Base-by-base conservation (phyloP, 2,329 filamentous ascomycete species). In the Beauveria australis region DNA sequence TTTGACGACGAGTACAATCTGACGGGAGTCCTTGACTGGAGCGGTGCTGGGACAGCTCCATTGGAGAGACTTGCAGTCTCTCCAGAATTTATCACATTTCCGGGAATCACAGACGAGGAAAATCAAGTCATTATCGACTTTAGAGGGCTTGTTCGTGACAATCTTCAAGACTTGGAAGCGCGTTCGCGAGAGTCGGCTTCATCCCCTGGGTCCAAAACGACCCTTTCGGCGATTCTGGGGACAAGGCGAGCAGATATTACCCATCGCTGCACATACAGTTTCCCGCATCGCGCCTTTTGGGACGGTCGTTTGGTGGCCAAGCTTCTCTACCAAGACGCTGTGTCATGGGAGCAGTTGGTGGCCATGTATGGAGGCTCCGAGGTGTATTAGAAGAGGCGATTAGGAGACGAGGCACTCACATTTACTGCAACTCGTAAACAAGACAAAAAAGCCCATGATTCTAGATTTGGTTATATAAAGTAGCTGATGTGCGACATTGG, bases 1-100 rank as follows among this genome's bases (percentile, higher is more conserved):
- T 76, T 77, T 33, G 75, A 77, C 62, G 62, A 71, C 19, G 73
- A 77, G 51, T 75, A 74, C 64, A 75, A 74, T 62, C 59, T 75
- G 41, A 71, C 66, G 1, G 72, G 69, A 22, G 63, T 76, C 37
- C 66, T 75, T 49, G 72, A 73, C 63, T 76, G 72, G 73, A 71
- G 69, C 53, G 63, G 63, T 56, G 71, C 72, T 7, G 71, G 72
- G 63, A 65, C 68, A 14, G 71, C 67, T 7, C 72, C 72, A 59
- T 61, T 74, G 1, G 72, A 75, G 66, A 70, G 70, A 55, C 62
- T 74, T 41, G 69, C 71, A 4, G 67, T 74, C 53, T 72, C 64
- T 61, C 72, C 69, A 47, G 72, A 75, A 56, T 67, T 73, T 22
- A 59, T 65, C 33, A 67, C 66, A 2, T 72, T 71, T 41, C 70